These are phyloP conservation scores for Lecanicillium sp. DNA, from an alignment of 2,329 filamentous ascomycete species.

Conservation along the genomic window DNA sequence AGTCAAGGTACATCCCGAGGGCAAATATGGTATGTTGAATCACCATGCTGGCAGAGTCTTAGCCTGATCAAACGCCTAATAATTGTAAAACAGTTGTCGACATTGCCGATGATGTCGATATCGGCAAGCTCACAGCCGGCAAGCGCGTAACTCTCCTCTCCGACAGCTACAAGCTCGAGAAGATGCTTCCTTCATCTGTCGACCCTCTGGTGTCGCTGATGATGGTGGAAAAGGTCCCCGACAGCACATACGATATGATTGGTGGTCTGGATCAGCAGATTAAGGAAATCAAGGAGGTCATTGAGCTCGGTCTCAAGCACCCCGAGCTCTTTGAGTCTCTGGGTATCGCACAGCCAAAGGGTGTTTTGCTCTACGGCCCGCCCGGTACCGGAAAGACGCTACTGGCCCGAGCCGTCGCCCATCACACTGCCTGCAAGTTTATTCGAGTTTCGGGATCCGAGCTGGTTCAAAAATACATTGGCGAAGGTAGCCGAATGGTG, in stretches of 20 bases:
- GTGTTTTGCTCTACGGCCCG: constrained; percentile 90
- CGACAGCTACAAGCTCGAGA: constrained; percentile 97
- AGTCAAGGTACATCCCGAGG: constrained; percentile 97
- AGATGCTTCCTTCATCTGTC: constrained; percentile 95
- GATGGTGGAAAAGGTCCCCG: constrained; percentile 99
- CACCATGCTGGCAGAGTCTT: too few relatives aligned
- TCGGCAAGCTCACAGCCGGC: constrained; percentile 89
- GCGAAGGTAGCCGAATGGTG: constrained; percentile 96
- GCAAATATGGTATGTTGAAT: constrained; percentile 94
- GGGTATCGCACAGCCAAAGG: constrained; percentile 96
- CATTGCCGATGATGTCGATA: constrained; percentile 87
- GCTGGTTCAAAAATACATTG: constrained; percentile 98
- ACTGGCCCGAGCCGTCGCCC: constrained; percentile 87
- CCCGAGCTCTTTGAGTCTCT: constrained; percentile 98
- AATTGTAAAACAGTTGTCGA: too few relatives aligned
- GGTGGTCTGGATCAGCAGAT: constrained; percentile 97
- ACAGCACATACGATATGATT: constrained; percentile 99
- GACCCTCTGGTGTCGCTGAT: constrained; percentile 98
- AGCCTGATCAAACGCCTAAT: too few relatives aligned
- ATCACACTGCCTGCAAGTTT: constrained; percentile 99
- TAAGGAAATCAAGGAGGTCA: constrained; percentile 99
- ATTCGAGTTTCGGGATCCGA: constrained; percentile 95
- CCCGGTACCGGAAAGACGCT: constrained; percentile 97
- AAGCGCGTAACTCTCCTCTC: constrained; percentile 96
- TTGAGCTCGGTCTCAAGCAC: constrained; percentile 96